Conservation (phyloP, 345 rosid species). For the Euclidium syriacum region DNA sequence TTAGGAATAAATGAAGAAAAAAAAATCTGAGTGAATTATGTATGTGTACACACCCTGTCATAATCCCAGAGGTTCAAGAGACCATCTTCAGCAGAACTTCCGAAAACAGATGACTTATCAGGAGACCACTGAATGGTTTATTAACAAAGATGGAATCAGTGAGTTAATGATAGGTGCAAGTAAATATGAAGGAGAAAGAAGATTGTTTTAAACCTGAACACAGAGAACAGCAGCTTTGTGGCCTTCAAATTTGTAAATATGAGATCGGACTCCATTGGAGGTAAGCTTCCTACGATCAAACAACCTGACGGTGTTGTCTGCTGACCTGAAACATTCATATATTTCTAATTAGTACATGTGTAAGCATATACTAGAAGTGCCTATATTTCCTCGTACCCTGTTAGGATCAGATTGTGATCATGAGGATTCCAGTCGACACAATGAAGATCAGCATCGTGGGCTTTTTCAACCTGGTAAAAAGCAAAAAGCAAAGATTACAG, state of each 20-base stretch:
- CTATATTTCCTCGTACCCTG: no score
- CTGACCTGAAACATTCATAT: no score
- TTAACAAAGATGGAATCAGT: not conserved
- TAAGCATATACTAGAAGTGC: no score
- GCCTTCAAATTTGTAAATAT: slow-evolving; percentile 77
- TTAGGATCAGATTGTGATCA: slow-evolving; percentile 69
- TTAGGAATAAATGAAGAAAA: not conserved
- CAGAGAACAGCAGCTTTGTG: slow-evolving; percentile 89
- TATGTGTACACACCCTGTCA: slow-evolving; percentile 63
- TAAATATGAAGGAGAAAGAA: not conserved
- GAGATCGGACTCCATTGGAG: slow-evolving; percentile 71
- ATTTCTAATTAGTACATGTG: no score
- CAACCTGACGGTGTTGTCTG: slow-evolving; percentile 75
- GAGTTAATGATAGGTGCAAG: no score
- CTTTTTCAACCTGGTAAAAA: slow-evolving; percentile 71
- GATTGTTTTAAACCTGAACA: slow-evolving; percentile 88
- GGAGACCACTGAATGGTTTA: slow-evolving; percentile 87
- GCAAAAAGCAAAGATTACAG: not conserved
- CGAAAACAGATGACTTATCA: slow-evolving; percentile 82
- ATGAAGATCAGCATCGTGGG: slow-evolving; percentile 89
- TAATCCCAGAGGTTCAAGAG: slow-evolving; percentile 91
- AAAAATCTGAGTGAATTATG: not conserved
- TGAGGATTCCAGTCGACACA: slow-evolving; percentile 94
- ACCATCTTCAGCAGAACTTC: slow-evolving; percentile 97
- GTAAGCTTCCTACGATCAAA: slow-evolving; percentile 81